Base-by-base conservation (phyloP, 2,329 filamentous ascomycete species). In the Lasiodiplodia citricola region DNA sequence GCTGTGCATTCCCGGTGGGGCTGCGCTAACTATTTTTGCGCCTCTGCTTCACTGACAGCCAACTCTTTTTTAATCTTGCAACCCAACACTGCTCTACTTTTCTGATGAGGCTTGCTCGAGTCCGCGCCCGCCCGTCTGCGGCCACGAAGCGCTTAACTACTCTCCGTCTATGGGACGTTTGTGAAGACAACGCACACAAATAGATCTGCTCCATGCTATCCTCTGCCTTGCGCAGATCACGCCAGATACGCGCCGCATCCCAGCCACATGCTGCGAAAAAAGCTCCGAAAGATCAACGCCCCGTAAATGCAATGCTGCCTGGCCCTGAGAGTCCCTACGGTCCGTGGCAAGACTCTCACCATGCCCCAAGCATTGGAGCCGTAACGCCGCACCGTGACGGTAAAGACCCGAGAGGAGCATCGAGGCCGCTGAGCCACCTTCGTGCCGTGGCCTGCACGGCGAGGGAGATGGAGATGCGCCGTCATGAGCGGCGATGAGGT, bases 11-110 rank as follows among this genome's bases (percentile, higher is more conserved):
- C 5, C 18, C 2, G n/a, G 16, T 23, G 18, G 58, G 25, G 58
- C 58, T 16, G 41, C 41, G 58, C 58, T 60, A 51, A 44, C 60
- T 64, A 64, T 64, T 64, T 64, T 64, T 64, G 60, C 31, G 4
- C 31, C 18, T 35, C 18, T 25, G n/a, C 37, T 14, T 5, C 13
- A 28, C 57, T 31, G 7, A n/a, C 57, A n/a, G n/a, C 54, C 55
- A 38, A 21, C 35, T 57, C 55, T 41, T 57, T 47, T 14, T 47
- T 21, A 21, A 21, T 35, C 31, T 62, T 47, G 6, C 3, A 10
- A 35, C 21, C 47, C 60, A 64, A 64, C 60, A 64, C 44, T 18
- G 3, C 47, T 51, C 28, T 25, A 16, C 21, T 37, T 60, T 28
- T 28, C 56, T 38, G 38, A n/a, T 28, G 28, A 37, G 21, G n/a